These are phyloP conservation scores for Blastobotrys petasosporus DNA, from an alignment of 1,139 yeast genomes.

Conservation along the genomic window DNA sequence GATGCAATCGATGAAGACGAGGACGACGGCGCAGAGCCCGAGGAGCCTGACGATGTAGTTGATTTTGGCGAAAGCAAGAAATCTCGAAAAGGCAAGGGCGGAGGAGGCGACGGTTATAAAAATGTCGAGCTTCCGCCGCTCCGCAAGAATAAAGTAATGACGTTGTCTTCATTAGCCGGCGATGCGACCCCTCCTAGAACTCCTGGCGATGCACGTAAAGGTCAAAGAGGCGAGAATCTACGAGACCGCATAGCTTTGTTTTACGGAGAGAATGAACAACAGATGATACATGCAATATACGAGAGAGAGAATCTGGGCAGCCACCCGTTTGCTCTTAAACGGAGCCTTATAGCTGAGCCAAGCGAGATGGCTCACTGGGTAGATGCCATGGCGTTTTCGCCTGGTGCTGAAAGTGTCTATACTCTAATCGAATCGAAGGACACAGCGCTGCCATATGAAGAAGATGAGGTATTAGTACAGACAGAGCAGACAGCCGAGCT, in stretches of 20 bases:
- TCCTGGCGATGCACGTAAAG: conserved; percentile 1
- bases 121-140: conserved; percentile 9
- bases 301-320: conserved; percentile 22
- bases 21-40: conserved; percentile 1
- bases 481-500: conserved; percentile 5
- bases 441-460: conserved; percentile 1
- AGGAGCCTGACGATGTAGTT: conserved; percentile 5
- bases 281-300: conserved; percentile 16
- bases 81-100: not conserved
- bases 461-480: conserved; percentile 2
- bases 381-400: not conserved
- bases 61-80: not conserved
- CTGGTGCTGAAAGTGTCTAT: not conserved
- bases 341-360: conserved; percentile 13
- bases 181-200: not conserved
- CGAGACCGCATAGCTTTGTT: conserved; percentile 21
- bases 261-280: conserved; percentile 19
- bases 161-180: conserved; percentile 3
- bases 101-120: not conserved
- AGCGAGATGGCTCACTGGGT: conserved; percentile 1
- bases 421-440: not conserved
- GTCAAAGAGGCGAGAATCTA: conserved; percentile 15
- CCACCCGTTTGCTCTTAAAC: conserved; percentile 18
- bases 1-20: conserved; percentile 14
- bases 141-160: conserved; percentile 1